These are phyloP conservation scores for Hygrocybe coccinea DNA, from an alignment of 768 basidiomycete genomes.

Conservation along the genomic window DNA sequence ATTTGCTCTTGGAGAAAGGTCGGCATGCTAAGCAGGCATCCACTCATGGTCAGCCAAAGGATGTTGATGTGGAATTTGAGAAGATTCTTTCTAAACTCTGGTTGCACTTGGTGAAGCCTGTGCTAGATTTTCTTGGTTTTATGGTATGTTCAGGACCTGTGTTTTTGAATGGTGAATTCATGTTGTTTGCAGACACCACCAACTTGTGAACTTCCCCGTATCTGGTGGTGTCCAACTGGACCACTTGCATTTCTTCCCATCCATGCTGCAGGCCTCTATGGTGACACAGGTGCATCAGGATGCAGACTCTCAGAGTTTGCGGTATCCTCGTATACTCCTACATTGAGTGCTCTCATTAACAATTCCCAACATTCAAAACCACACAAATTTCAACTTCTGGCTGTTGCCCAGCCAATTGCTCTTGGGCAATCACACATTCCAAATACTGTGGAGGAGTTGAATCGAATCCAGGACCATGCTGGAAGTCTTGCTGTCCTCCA, in stretches of 20 bases:
- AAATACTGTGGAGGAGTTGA: conserved; percentile 7
- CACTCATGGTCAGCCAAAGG: too few species aligned
- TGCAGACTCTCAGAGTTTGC: conserved; percentile 7
- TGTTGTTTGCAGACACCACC: too few species aligned
- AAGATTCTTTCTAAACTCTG: too few species aligned
- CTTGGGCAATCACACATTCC: conserved; percentile 8
- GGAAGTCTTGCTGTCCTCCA: neutral
- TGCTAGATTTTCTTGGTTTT: too few species aligned
- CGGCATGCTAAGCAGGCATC: too few species aligned
- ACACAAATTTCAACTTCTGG: conserved; percentile 3
- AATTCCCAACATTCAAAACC: neutral
- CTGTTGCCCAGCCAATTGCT: conserved; percentile 11
- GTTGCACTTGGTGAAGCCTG: too few species aligned
- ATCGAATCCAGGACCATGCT: neutral
- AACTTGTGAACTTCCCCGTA: neutral
- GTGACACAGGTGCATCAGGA: conserved; percentile 6
- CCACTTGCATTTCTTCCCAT: conserved; percentile 15
- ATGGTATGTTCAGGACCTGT: too few species aligned
- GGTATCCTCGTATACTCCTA: conserved; percentile 16
- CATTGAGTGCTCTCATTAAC: neutral
- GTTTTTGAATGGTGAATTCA: too few species aligned
- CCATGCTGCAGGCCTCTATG: too few species aligned
- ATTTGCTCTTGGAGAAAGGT: neutral
- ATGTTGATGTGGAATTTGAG: too few species aligned
- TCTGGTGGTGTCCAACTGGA: conserved; percentile 16